A percentile compares a stretch with the other conserved stretches of the same genome.
phyloP scores from a whole-genome alignment of 192 early-diverging fungal genomes.

The Backusella westeae region DNA sequence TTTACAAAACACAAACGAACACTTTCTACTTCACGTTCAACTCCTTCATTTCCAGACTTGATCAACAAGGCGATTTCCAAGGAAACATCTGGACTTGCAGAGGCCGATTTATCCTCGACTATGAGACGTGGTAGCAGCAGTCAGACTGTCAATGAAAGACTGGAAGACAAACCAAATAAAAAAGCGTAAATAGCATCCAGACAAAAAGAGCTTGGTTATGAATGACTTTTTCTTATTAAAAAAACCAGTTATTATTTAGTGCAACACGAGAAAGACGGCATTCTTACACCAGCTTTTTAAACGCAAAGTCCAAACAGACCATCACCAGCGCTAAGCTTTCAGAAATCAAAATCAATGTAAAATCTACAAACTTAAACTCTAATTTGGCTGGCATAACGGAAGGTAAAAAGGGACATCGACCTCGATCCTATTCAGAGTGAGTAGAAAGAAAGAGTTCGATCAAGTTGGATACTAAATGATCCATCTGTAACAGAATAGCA shows the following conservation, averaged over 20 bases:
- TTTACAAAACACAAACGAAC: neutral
- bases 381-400: neutral
- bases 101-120: neutral
- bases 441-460: neutral
- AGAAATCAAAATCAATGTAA: neutral
- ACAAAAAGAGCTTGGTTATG: neutral
- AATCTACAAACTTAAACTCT: neutral
- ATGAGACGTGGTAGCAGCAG: conserved; percentile 19
- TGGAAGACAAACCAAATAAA: neutral
- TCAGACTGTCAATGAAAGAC: neutral
- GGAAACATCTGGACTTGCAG: neutral
- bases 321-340: neutral
- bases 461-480: neutral
- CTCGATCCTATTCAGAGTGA: conserved; percentile 38
- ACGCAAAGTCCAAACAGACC: conserved; percentile 18
- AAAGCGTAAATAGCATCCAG: neutral
- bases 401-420: conserved; percentile 29
- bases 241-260: neutral
- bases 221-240: neutral
- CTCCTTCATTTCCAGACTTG: conserved; percentile 9
- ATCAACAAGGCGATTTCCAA: neutral
- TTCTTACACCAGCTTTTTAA: conserved; percentile 32
- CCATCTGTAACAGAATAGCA: conserved; percentile 13
- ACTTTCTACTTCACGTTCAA: conserved; percentile 6
- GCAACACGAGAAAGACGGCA: conserved; percentile 20